Conservation (phyloP, 2,329 filamentous ascomycete genomes). For the Diaporthe capsici region DNA sequence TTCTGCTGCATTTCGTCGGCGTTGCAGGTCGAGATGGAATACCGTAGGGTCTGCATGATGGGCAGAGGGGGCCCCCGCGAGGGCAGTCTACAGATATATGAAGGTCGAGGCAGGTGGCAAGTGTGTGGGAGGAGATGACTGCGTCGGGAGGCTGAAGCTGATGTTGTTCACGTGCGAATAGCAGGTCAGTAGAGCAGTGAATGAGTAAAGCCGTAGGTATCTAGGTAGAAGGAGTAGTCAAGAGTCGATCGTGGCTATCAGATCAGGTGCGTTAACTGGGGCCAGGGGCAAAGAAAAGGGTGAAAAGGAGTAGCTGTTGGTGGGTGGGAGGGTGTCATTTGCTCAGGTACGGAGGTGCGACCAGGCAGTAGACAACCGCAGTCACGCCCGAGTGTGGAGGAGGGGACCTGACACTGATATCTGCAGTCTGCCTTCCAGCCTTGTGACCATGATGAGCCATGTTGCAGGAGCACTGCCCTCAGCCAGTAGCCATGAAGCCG, state of each 20-base stretch:
- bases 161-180: constrained; percentile 14
- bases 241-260: neutral
- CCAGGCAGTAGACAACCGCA: constrained; percentile 2
- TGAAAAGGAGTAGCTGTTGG: neutral
- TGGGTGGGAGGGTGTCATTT: constrained; percentile 4
- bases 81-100: constrained; percentile 24
- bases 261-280: constrained; percentile 12
- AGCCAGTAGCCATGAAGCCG: neutral
- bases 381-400: neutral
- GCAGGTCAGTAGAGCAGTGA: constrained; percentile 12
- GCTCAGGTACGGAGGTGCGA: constrained; percentile 2
- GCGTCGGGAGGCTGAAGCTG: constrained; percentile 2
- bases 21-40: constrained; percentile 3
- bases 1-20: constrained; percentile 33
- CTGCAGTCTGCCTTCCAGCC: constrained; percentile 26
- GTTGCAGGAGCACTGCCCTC: constrained; percentile 12
- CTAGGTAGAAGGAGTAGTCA: neutral
- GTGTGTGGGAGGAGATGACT: neutral
- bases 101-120: constrained; percentile 15
- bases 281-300: neutral
- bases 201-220: neutral
- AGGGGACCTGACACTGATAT: constrained; percentile 10
- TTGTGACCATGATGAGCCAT: constrained; percentile 18
- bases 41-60: constrained; percentile 16
- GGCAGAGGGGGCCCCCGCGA: neutral